Evolutionary conservation across 208 protist genomes (phyloP).

Genomic region (Naegleria fowleri): DNA sequence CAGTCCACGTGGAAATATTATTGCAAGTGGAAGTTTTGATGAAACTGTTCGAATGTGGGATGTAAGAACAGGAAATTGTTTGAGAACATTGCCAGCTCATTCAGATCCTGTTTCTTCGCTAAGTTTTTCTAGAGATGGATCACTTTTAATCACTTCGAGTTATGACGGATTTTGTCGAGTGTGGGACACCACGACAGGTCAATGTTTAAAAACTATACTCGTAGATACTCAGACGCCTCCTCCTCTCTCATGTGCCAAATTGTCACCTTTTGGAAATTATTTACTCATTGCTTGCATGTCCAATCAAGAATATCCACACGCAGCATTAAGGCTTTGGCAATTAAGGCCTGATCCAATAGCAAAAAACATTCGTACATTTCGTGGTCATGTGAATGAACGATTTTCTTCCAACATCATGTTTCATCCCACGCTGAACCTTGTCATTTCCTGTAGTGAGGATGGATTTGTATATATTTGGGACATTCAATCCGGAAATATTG

Average conservation of each 20-base stretch:
- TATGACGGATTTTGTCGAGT: constrained; percentile 66
- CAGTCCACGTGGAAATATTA: constrained; percentile 65
- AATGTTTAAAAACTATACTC: constrained; percentile 66
- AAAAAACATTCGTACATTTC: constrained; percentile 53
- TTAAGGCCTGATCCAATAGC: constrained; percentile 46
- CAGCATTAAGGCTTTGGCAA: constrained; percentile 57
- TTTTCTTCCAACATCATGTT: constrained; percentile 64
- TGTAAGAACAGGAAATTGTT: constrained; percentile 50
- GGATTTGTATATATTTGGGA: constrained; percentile 4
- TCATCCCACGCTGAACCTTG: neutral
- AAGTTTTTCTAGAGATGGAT: constrained; percentile 70
- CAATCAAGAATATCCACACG: constrained; percentile 29
- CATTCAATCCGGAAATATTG: neutral
- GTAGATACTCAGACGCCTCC: constrained; percentile 46
- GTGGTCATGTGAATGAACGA: constrained; percentile 59
- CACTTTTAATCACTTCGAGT: constrained; percentile 56
- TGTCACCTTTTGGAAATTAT: constrained; percentile 71
- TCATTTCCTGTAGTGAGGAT: neutral
- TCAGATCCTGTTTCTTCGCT: constrained; percentile 66
- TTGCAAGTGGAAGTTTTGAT: constrained; percentile 69
- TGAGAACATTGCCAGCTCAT: constrained; percentile 58
- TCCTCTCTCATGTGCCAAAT: constrained; percentile 57
- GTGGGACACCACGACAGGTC: constrained; percentile 65
- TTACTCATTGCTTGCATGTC: constrained; percentile 55
- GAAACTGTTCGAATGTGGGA: constrained; percentile 67